Conservation (phyloP, 768 basidiomycete genomes). For the Infundibulicybe gibba region DNA sequence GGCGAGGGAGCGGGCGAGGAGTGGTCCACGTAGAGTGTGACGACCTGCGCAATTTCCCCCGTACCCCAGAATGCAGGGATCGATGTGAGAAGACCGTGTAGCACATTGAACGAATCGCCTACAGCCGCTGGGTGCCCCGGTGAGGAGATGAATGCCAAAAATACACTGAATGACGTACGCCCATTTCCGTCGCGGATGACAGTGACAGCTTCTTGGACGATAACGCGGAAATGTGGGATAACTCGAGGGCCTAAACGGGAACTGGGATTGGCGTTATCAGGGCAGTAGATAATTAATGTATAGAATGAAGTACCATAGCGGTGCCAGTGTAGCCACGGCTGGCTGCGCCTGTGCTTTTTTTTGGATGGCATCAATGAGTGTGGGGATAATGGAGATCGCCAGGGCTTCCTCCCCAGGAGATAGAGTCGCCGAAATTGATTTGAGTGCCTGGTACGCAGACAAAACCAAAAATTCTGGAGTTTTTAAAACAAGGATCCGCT, state of each 20-base stretch:
- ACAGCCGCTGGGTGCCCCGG: conserved; percentile 20
- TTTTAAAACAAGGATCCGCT: conserved; percentile 40
- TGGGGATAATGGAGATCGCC: conserved; percentile 57
- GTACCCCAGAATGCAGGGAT: conserved; percentile 83
- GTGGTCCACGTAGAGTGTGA: conserved; percentile 53
- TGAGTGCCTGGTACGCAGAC: conserved; percentile 58
- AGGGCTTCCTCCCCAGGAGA: conserved; percentile 63
- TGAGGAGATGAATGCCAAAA: background rate
- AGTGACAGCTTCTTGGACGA: conserved; percentile 55
- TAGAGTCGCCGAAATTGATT: conserved; percentile 54
- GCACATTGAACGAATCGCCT: conserved; percentile 36
- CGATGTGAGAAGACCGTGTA: conserved; percentile 67
- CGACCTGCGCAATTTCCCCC: conserved; percentile 52
- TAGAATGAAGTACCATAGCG: conserved; percentile 51
- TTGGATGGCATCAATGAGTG: conserved; percentile 47
- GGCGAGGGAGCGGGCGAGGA: conserved; percentile 24
- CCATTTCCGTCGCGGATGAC: conserved; percentile 40
- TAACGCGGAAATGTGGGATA: conserved; percentile 78
- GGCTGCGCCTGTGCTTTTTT: conserved; percentile 28
- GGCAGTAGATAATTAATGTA: background rate
- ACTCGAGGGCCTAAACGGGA: conserved; percentile 79
- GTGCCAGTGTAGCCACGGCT: conserved; percentile 53
- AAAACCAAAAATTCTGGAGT: conserved; percentile 34
- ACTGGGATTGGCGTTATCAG: conserved; percentile 32
- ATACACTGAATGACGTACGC: conserved; percentile 19